Percentiles rank a stretch among this genome's conserved stretches.
Conservation (phyloP, 148 eudicot genomes). For the Camellia granthamiana region DNA sequence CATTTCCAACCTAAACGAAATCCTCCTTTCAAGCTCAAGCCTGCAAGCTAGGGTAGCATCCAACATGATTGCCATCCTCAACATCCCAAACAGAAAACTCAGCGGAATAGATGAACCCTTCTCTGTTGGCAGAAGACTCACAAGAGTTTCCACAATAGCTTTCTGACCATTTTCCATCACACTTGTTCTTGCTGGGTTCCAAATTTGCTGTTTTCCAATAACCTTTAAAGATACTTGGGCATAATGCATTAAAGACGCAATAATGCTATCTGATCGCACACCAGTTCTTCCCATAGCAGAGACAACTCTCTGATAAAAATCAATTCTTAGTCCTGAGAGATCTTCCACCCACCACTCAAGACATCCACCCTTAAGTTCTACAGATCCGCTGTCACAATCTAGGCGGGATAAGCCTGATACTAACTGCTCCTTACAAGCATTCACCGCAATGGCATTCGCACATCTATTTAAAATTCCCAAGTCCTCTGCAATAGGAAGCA, state of each 20-base stretch:
- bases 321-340: slow-evolving; percentile 49
- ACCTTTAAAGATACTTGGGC: slow-evolving; percentile 62
- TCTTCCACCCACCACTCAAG: slow-evolving; percentile 77
- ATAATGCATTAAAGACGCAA: slow-evolving; percentile 64
- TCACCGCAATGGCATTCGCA: slow-evolving; percentile 44
- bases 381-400: slow-evolving; percentile 29
- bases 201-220: slow-evolving; percentile 59
- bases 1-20: slow-evolving; percentile 51
- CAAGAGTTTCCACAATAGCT: slow-evolving; percentile 56
- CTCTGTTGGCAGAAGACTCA: slow-evolving; percentile 53
- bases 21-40: slow-evolving; percentile 64
- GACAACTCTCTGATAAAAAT: slow-evolving; percentile 47
- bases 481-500: slow-evolving; percentile 43
- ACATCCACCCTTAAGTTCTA: slow-evolving; percentile 36
- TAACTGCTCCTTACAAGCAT: slow-evolving; percentile 57
- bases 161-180: slow-evolving; percentile 45
- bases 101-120: slow-evolving; percentile 49
- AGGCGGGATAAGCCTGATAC: slow-evolving; percentile 42
- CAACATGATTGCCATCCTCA: slow-evolving; percentile 55
- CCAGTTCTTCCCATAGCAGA: slow-evolving; percentile 44
- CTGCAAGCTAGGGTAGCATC: slow-evolving; percentile 43
- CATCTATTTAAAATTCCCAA: slow-evolving; percentile 46
- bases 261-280: slow-evolving; percentile 42
- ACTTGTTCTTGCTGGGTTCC: slow-evolving; percentile 60
- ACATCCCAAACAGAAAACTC: slow-evolving; percentile 58